These are phyloP conservation scores for Blastobotrys peoriensis DNA, from an alignment of 805 yeast species.

Conservation along the genomic window DNA sequence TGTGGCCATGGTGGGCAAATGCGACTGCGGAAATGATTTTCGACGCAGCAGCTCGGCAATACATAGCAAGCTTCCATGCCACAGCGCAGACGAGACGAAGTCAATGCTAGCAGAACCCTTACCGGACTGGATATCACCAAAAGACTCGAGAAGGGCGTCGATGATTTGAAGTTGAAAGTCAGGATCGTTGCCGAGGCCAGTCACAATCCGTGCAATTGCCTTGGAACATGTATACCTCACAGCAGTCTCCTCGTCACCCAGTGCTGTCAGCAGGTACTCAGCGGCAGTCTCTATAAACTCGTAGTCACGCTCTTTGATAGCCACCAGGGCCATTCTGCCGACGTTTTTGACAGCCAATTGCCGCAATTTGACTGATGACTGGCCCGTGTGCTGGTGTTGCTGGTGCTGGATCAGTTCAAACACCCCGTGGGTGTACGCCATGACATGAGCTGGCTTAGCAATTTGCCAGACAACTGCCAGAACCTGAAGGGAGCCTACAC, in stretches of 20 bases:
- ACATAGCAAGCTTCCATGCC: slow-evolving; percentile 55
- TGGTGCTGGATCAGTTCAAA: background rate
- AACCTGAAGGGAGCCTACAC: slow-evolving; percentile 38
- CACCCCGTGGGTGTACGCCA: slow-evolving; percentile 2
- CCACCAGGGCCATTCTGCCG: slow-evolving; percentile 36
- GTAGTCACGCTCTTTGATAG: slow-evolving; percentile 16
- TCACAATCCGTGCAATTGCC: slow-evolving; percentile 47
- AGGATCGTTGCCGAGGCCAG: slow-evolving; percentile 17
- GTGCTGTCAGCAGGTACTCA: slow-evolving; percentile 38
- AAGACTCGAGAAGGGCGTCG: slow-evolving; percentile 25
- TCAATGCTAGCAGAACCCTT: slow-evolving; percentile 22
- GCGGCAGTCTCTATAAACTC: slow-evolving; percentile 40
- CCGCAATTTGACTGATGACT: slow-evolving; percentile 8
- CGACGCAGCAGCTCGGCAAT: slow-evolving; percentile 44
- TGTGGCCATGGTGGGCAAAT: slow-evolving; percentile 10
- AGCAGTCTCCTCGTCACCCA: slow-evolving; percentile 46
- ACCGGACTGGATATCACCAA: slow-evolving; percentile 13
- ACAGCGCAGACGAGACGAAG: slow-evolving; percentile 36
- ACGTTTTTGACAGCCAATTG: slow-evolving; percentile 29
- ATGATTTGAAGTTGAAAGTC: slow-evolving; percentile 25
- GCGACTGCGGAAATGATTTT: slow-evolving; percentile 12
- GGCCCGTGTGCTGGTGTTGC: background rate
- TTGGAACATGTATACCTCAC: slow-evolving; percentile 65
- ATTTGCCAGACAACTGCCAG: slow-evolving; percentile 31
- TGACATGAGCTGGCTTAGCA: slow-evolving; percentile 3